Conservation (phyloP, 208 protist genomes). For the Acanthamoeba sp. region DNA sequence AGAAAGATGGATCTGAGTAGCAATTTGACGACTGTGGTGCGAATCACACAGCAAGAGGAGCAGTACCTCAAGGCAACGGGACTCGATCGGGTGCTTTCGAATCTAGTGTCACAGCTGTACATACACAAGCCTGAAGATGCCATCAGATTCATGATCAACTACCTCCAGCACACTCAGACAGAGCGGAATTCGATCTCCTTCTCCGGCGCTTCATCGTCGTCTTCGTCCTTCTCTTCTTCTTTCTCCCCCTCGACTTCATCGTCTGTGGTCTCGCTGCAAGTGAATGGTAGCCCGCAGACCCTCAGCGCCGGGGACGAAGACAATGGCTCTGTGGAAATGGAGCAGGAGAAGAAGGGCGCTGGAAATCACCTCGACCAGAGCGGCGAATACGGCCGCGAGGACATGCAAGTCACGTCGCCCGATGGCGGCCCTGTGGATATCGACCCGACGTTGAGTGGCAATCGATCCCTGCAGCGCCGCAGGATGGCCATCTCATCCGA, state of each 20-base stretch:
- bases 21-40: not conserved
- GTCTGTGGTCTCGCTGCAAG: not conserved
- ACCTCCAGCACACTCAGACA: conserved; percentile 37
- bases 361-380: not conserved
- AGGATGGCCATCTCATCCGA: conserved; percentile 72
- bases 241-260: not conserved
- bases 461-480: conserved; percentile 57
- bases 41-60: conserved; percentile 25
- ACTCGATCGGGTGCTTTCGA: conserved; percentile 20
- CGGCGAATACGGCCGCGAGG: not conserved
- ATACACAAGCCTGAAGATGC: conserved; percentile 57
- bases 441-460: conserved; percentile 5
- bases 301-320: not conserved
- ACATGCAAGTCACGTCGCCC: conserved; percentile 50
- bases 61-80: conserved; percentile 73
- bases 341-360: conserved; percentile 34
- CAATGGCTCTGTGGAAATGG: conserved; percentile 34
- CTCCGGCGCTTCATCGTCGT: not conserved
- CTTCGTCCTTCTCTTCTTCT: not conserved
- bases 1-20: not conserved
- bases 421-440: conserved; percentile 62
- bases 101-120: conserved; percentile 71
- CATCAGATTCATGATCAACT: conserved; percentile 68
- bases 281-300: not conserved
- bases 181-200: conserved; percentile 4